phyloP scores from a whole-genome alignment of 805 yeast genomes.

The Sugiyamaella americana region DNA sequence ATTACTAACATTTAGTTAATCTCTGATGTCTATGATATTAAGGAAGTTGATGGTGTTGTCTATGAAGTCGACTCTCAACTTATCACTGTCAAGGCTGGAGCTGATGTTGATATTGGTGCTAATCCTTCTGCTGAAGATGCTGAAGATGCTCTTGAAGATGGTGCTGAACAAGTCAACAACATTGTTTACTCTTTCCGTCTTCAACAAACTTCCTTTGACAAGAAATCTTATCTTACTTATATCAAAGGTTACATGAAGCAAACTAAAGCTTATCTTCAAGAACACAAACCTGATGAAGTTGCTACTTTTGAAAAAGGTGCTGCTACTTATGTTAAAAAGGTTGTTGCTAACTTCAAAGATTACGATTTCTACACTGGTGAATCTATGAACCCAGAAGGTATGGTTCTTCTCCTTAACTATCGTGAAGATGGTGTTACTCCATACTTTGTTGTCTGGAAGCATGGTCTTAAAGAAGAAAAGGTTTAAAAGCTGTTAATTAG shows the following conservation, averaged over 20 bases:
- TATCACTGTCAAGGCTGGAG: constrained; percentile 79
- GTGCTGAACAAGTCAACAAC: constrained; percentile 92
- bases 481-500: constrained; percentile 46
- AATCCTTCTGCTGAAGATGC: constrained; percentile 99
- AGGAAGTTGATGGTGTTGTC: constrained; percentile 81
- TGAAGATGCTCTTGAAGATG: constrained; percentile 76
- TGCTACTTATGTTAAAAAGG: constrained; percentile 90
- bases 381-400: constrained; percentile 99
- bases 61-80: constrained; percentile 95
- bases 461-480: constrained; percentile 87
- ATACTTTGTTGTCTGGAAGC: constrained; percentile 97
- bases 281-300: constrained; percentile 80
- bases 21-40: constrained; percentile 94
- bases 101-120: constrained; percentile 97
- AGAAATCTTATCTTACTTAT: constrained; percentile 94
- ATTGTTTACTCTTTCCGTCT: constrained; percentile 98
- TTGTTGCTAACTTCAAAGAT: constrained; percentile 91
- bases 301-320: constrained; percentile 97
- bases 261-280: constrained; percentile 86
- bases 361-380: constrained; percentile 99
- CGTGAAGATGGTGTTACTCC: constrained; percentile 99
- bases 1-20: constrained; percentile 31
- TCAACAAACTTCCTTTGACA: constrained; percentile 93
- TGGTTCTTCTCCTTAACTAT: constrained; percentile 97
- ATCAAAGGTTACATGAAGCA: constrained; percentile 98